Evolutionary conservation across 108 stramenopile genomes (phyloP), one percentile per base, ranked within the genome.

Genomic region (Fragilaria radians): DNA sequence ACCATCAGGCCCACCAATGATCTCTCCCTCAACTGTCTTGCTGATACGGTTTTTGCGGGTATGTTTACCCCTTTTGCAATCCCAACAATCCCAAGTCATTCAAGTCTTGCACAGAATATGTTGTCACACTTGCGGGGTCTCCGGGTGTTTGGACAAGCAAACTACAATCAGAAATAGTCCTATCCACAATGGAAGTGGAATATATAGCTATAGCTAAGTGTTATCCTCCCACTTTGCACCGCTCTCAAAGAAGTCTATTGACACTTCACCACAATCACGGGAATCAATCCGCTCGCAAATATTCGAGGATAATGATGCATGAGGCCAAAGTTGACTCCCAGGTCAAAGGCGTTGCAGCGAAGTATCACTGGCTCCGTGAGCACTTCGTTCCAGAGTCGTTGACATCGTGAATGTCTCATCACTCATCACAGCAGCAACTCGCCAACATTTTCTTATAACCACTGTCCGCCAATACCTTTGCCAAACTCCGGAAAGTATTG

Each of bases 371-470:
- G 66, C 72, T 77, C 48, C 46, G 63, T 3, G n/a, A 28, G 33
- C 62, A 63, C 56, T 4, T 68, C 28, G 11, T 4, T 17, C 30
- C 29, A 21, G 62, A 19, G n/a, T 17, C 54, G 28, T 54, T 19
- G 36, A 42, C 7, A 14, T 42, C 14, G 11, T 7, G 1, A 30
- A 18, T 22, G 7, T 66, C 52, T 21, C 57, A 0, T n/a, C n/a
- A n/a, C n/a, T n/a, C n/a, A n/a, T 69, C 68, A 5, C 4, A 52
- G 0, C 52, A 66, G 1, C 74, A 75, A 58, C 4, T 66, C 0
- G 67, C 74, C 3, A 69, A 66, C 27, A 67, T 63, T 21, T 65
- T 81, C 22, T 77, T 76, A 0, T 76, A 80, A 30, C 66, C 70
- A 22, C 58, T 80, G n/a, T 30, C 52, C 0, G 7, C 9, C 1